Conservation (phyloP, 352 stramenopile species). For the Pythium graminicola region DNA sequence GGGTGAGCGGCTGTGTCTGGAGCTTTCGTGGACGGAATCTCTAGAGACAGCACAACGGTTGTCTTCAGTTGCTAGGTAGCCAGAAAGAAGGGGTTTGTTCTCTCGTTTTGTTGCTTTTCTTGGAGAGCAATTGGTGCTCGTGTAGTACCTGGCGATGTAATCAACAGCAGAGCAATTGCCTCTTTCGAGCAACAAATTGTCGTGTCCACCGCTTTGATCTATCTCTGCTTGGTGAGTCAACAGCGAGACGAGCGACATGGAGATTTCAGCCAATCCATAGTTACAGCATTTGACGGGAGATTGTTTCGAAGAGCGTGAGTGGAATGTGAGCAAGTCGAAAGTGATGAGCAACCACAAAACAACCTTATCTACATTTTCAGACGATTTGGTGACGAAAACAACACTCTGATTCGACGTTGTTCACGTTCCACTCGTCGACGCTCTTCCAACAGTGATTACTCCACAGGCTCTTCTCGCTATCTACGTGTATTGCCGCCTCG, state of each 20-base stretch:
- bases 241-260: neutral
- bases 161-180: constrained; percentile 10
- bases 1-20: neutral
- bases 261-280: no score
- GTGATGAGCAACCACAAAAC: constrained; percentile 53
- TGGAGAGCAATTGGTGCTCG: neutral
- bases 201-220: constrained; percentile 1
- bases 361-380: constrained; percentile 72
- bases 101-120: constrained; percentile 12
- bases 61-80: constrained; percentile 19
- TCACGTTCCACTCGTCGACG: neutral
- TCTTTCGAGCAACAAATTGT: constrained; percentile 5
- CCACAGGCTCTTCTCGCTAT: no score
- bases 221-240: neutral
- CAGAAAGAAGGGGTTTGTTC: constrained; percentile 7
- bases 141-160: neutral
- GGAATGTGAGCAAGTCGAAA: constrained; percentile 26
- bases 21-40: neutral
- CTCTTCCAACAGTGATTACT: no score
- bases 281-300: no score
- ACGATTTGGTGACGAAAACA: constrained; percentile 38
- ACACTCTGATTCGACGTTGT: constrained; percentile 29
- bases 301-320: neutral
- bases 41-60: constrained; percentile 2
- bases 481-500: no score